These are phyloP conservation scores for Aureobasidium leucospermi DNA, from an alignment of 2,329 filamentous ascomycete species.

Conservation along the genomic window DNA sequence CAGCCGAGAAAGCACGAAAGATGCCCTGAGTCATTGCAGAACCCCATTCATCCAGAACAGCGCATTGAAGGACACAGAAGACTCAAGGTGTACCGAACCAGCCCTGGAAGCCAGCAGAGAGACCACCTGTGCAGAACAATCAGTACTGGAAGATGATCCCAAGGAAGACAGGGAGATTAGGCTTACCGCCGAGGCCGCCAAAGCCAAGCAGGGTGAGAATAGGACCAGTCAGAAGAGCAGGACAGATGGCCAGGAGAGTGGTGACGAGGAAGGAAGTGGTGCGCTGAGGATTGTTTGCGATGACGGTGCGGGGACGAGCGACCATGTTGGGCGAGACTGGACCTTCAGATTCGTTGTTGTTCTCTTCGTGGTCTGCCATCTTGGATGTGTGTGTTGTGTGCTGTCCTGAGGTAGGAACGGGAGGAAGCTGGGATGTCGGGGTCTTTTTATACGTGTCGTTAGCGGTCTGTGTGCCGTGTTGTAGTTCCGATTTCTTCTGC, in stretches of 20 bases:
- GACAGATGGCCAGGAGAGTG: not conserved
- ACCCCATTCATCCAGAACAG: conserved; percentile 28
- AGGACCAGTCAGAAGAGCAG: not conserved
- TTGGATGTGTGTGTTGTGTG: not conserved
- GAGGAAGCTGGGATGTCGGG: no score
- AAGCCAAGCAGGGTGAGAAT: not conserved
- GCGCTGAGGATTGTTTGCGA: not conserved
- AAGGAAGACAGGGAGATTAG: not conserved
- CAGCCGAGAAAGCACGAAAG: not conserved
- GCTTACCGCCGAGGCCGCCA: not conserved
- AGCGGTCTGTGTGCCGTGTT: not conserved
- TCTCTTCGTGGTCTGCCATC: not conserved
- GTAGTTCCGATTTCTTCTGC: not conserved
- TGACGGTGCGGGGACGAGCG: not conserved
- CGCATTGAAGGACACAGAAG: conserved; percentile 24
- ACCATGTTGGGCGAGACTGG: not conserved
- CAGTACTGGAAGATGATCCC: not conserved
- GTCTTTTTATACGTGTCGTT: not conserved
- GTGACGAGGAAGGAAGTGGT: not conserved
- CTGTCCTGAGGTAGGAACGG: no score
- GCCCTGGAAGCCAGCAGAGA: conserved; percentile 20
- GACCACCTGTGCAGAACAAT: not conserved
- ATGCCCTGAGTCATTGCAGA: not conserved
- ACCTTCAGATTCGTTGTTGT: not conserved
- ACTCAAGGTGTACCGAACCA: conserved; percentile 19